Evolutionary conservation across 257 asterid genomes (phyloP).

Genomic region (Datura wrightii): DNA sequence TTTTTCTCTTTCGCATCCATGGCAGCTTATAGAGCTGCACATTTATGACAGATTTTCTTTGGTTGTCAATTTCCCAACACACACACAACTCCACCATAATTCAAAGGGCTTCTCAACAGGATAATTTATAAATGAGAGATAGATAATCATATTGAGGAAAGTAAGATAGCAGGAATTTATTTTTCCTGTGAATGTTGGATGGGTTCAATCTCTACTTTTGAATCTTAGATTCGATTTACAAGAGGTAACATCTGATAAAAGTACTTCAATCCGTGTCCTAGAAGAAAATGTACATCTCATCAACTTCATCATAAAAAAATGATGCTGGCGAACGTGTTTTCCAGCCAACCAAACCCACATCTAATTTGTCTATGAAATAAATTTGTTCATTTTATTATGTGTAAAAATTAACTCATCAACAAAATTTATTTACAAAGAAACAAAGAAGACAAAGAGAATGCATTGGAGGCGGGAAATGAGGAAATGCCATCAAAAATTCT

Average conservation of each 20-base stretch:
- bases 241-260: not conserved
- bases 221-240: not conserved
- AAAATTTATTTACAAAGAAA: not conserved
- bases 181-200: not conserved
- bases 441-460: not conserved
- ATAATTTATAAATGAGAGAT: too few relatives aligned
- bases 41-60: not conserved
- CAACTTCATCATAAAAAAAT: not conserved
- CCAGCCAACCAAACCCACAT: not conserved
- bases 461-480: not conserved
- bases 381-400: not conserved
- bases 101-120: not conserved
- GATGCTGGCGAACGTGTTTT: not conserved
- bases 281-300: not conserved
- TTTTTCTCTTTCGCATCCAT: not conserved
- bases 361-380: conserved; percentile 1
- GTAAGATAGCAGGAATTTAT: not conserved
- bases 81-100: not conserved
- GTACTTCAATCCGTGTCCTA: not conserved
- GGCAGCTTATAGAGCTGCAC: not conserved
- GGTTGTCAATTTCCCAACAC: not conserved
- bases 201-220: conserved; percentile 4
- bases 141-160: not conserved
- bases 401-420: not conserved
- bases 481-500: not conserved